These are phyloP conservation scores for Flaveria ramosissima DNA, from an alignment of 129 eudicot genomes.

Conservation along the genomic window DNA sequence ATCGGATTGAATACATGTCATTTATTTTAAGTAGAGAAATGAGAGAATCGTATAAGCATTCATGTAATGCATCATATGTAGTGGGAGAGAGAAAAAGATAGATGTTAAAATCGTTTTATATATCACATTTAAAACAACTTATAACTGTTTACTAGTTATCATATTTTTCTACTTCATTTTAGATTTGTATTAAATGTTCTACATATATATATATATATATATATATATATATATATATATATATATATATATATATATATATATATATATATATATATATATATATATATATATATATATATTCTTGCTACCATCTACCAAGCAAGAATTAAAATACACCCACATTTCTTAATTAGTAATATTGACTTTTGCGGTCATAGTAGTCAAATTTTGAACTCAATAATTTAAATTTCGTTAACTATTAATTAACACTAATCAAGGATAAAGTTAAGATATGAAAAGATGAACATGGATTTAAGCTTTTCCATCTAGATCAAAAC, in stretches of 20 bases:
- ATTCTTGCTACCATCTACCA: not conserved
- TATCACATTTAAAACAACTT: no score
- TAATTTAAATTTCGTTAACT: not conserved
- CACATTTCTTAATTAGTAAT: slow-evolving; percentile 11
- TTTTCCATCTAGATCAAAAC: not conserved
- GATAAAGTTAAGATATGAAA: slow-evolving; percentile 2
- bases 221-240: no score
- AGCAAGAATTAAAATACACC: slow-evolving; percentile 21
- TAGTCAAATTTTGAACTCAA: not conserved
- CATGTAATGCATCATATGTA: no score
- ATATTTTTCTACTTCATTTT: no score
- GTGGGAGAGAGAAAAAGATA: no score
- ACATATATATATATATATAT: not conserved
- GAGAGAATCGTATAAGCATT: no score
- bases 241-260: no score
- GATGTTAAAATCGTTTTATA: no score
- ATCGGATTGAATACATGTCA: not conserved
- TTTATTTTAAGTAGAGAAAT: no score
- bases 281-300: no score
- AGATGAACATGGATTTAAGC: not conserved
- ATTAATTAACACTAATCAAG: not conserved
- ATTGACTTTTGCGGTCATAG: slow-evolving; percentile 21
- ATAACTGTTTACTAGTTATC: no score
- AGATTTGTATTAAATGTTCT: not conserved
- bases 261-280: no score